phyloP scores from a whole-genome alignment of 2,329 filamentous ascomycete genomes.

The Chrysosphaeria jannelii region DNA sequence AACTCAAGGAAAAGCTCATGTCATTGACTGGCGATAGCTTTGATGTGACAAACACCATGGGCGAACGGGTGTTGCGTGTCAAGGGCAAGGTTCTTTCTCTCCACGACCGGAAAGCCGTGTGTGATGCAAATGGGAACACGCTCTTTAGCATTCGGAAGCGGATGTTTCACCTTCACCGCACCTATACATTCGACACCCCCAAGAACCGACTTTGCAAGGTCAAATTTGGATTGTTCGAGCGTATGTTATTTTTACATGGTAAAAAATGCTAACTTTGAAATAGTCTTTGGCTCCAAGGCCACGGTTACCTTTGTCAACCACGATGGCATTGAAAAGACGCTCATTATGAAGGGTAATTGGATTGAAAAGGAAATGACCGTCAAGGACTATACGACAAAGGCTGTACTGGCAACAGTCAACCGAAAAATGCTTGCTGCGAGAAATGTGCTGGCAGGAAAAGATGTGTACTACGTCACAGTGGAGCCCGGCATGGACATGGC shows the following conservation, averaged over 20 bases:
- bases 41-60: conserved; percentile 23
- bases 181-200: conserved; percentile 19
- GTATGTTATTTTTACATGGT: no score
- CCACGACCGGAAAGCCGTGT: conserved; percentile 22
- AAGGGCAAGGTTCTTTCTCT: conserved; percentile 22
- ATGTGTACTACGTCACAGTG: conserved; percentile 33
- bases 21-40: conserved; percentile 34
- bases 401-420: conserved; percentile 3
- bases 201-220: no score
- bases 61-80: conserved; percentile 22
- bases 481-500: conserved; percentile 35
- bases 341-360: conserved; percentile 35
- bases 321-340: no score
- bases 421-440: conserved; percentile 25
- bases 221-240: no score
- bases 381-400: conserved; percentile 16
- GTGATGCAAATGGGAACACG: conserved; percentile 19
- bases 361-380: conserved; percentile 27
- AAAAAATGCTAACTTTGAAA: no score
- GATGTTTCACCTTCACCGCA: conserved; percentile 17
- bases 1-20: conserved; percentile 28
- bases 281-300: no score
- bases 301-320: no score
- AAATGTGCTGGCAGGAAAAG: conserved; percentile 26
- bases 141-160: conserved; percentile 28